Percentiles rank a stretch among this genome's conserved stretches.
These are phyloP conservation scores for Fragaria vesca DNA, from an alignment of 306 rosid genomes.

Conservation along the genomic window DNA sequence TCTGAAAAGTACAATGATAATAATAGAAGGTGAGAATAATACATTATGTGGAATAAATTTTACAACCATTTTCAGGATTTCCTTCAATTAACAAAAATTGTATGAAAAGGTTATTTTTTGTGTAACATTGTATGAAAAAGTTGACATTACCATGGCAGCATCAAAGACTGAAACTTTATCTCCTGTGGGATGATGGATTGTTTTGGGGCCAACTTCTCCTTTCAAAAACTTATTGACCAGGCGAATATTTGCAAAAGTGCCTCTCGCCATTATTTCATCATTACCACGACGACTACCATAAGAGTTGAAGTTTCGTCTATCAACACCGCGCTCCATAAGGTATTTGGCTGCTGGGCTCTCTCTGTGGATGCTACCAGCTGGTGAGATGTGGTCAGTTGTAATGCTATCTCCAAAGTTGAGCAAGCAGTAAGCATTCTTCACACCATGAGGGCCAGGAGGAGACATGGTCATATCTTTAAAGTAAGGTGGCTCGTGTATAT, in stretches of 20 bases:
- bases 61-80: not conserved
- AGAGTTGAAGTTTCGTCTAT: constrained; percentile 91
- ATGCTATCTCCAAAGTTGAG: constrained; percentile 98
- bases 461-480: constrained; percentile 91
- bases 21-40: not conserved
- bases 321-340: constrained; percentile 84
- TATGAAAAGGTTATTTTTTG: not conserved
- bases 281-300: constrained; percentile 98
- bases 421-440: constrained; percentile 75
- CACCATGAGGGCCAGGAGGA: constrained; percentile 89
- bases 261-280: constrained; percentile 91
- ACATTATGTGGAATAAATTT: not conserved
- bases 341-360: constrained; percentile 94
- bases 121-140: not conserved
- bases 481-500: constrained; percentile 90
- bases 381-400: constrained; percentile 97
- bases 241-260: constrained; percentile 95
- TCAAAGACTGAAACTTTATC: constrained; percentile 89
- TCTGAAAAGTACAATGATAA: constrained; percentile 37
- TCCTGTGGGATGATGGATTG: constrained; percentile 80
- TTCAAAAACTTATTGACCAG: constrained; percentile 79
- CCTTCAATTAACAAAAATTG: not conserved
- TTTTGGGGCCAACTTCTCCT: constrained; percentile 97
- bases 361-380: constrained; percentile 98
- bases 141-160: constrained; percentile 63